Evolutionary conservation across 768 basidiomycete species (phyloP).

Genomic region (Rhizopogon vulgaris): DNA sequence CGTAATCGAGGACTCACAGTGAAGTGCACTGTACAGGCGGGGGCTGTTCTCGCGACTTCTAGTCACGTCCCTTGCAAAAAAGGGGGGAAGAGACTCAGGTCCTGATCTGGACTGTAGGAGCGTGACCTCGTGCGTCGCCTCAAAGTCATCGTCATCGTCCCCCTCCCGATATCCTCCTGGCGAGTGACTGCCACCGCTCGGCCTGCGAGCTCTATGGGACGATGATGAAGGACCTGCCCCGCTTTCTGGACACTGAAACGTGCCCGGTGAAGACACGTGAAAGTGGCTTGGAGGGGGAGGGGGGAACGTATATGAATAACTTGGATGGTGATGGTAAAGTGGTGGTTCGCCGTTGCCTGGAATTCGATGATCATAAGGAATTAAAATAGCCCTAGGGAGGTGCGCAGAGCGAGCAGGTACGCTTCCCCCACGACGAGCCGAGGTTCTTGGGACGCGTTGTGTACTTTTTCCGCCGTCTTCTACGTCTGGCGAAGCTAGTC

Average conservation of each 20-base stretch:
- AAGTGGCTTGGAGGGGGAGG: constrained; percentile 15
- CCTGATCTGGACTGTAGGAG: constrained; percentile 15
- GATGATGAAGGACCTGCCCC: constrained; percentile 43
- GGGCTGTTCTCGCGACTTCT: background rate
- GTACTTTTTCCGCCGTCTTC: constrained; percentile 2
- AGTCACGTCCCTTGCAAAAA: constrained; percentile 3
- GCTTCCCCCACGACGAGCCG: background rate
- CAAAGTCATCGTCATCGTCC: constrained; percentile 11
- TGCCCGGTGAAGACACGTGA: constrained; percentile 8
- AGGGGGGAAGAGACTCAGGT: constrained; percentile 9
- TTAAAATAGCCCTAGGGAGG: constrained; percentile 14
- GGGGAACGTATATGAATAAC: constrained; percentile 18
- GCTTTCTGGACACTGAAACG: constrained; percentile 33
- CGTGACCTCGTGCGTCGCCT: constrained; percentile 10
- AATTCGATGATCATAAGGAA: constrained; percentile 19
- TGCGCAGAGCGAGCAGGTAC: background rate
- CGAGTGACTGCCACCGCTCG: constrained; percentile 6
- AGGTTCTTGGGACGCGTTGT: constrained; percentile 1
- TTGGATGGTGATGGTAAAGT: constrained; percentile 14
- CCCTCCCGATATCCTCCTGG: constrained; percentile 6
- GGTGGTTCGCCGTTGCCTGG: constrained; percentile 28
- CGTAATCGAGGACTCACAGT: background rate
- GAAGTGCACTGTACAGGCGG: background rate
- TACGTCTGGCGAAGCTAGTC: background rate
- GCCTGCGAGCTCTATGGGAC: constrained; percentile 11